Conservation (phyloP, 768 basidiomycete species). For the Phylloporus arenicola region DNA sequence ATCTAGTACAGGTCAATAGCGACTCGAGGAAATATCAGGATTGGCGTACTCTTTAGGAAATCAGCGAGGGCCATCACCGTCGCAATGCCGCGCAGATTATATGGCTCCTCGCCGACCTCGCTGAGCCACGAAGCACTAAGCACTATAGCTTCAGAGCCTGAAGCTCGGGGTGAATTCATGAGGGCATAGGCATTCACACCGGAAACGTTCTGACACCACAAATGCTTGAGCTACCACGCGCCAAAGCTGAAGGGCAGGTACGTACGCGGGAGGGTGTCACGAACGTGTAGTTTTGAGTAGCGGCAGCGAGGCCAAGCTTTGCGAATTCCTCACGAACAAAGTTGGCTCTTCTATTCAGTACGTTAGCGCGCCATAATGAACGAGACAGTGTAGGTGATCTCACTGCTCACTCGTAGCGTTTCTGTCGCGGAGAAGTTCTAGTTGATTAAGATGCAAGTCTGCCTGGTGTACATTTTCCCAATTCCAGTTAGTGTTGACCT, state of each 20-base stretch:
- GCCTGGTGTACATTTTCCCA: constrained; percentile 89
- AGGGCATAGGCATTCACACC: constrained; percentile 84
- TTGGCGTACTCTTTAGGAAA: constrained; percentile 69
- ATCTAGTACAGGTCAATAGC: constrained; percentile 37
- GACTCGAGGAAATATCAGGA: not conserved
- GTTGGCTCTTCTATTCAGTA: constrained; percentile 51
- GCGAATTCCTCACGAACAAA: constrained; percentile 60
- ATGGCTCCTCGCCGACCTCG: constrained; percentile 45
- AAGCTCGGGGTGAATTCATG: constrained; percentile 77
- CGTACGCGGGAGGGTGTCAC: constrained; percentile 45
- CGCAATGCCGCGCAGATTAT: constrained; percentile 84
- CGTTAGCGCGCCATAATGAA: not conserved
- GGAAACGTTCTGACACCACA: constrained; percentile 38
- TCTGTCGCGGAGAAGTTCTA: constrained; percentile 56
- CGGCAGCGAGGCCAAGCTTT: constrained; percentile 67
- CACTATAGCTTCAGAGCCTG: constrained; percentile 90
- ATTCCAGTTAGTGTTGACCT: constrained; percentile 90
- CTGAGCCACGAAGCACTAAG: constrained; percentile 90
- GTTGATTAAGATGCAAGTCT: constrained; percentile 67
- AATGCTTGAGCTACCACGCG: not conserved
- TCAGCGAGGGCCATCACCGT: constrained; percentile 79
- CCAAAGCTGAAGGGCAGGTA: not conserved
- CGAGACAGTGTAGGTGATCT: constrained; percentile 27
- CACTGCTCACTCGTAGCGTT: constrained; percentile 72
- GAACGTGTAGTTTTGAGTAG: constrained; percentile 66